Conservation (phyloP, 495 filamentous ascomycete genomes). For the Aspergillus asperescens region DNA sequence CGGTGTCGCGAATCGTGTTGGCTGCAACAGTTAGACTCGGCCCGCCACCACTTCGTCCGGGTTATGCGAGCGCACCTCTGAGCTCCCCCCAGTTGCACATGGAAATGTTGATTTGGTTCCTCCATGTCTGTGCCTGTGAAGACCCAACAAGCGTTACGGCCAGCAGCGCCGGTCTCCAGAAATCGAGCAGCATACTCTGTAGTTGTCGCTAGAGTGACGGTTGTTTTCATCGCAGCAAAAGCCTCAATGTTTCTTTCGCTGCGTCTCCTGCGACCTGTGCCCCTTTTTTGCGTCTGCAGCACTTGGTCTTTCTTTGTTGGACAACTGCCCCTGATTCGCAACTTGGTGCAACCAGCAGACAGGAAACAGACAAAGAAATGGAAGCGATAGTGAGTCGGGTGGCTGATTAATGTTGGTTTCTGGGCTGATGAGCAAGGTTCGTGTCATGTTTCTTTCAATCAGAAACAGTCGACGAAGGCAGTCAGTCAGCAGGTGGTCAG, state of each 20-base stretch:
- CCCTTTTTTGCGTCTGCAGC: too few species aligned
- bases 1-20: conserved; percentile 57
- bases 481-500: too few species aligned
- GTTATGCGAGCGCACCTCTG: conserved; percentile 36
- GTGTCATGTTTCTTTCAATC: too few species aligned
- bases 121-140: conserved; percentile 15
- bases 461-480: too few species aligned
- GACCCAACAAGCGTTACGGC: conserved; percentile 13
- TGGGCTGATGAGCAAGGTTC: background rate
- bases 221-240: background rate
- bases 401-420: too few species aligned
- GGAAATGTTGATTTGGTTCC: conserved; percentile 42
- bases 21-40: conserved; percentile 39
- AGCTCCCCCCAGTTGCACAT: conserved; percentile 54
- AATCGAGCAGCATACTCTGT: background rate
- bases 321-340: background rate
- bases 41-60: background rate
- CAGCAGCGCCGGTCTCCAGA: background rate
- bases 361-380: background rate
- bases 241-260: background rate
- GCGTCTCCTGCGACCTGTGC: background rate
- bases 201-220: too few species aligned
- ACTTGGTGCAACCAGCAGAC: background rate
- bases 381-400: background rate
- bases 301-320: background rate